Evolutionary conservation across 352 stramenopile genomes (phyloP).

Genomic region (Phytopythium litorale): DNA sequence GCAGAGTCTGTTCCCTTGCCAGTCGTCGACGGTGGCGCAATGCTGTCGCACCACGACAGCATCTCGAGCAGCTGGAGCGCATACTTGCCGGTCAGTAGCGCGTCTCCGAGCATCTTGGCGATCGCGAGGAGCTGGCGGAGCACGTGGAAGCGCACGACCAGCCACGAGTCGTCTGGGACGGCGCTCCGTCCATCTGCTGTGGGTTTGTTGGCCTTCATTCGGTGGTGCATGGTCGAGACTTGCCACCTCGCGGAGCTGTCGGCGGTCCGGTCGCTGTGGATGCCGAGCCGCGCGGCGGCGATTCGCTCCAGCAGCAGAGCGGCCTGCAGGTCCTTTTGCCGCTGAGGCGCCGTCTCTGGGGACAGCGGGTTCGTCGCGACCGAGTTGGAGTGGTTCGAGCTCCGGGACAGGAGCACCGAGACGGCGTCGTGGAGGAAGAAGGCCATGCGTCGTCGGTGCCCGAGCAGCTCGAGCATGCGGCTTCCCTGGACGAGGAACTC

Average conservation of each 20-base stretch:
- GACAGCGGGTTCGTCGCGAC: constrained; percentile 8
- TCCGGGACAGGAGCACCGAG: constrained; percentile 36
- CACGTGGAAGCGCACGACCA: constrained; percentile 71
- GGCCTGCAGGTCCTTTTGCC: constrained; percentile 48
- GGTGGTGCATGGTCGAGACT: constrained; percentile 36
- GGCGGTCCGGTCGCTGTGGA: constrained; percentile 12
- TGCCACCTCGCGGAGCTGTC: constrained; percentile 25
- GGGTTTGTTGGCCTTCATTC: constrained; percentile 16
- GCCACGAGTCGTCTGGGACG: constrained; percentile 43
- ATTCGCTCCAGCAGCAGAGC: constrained; percentile 53
- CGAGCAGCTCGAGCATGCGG: constrained; percentile 62
- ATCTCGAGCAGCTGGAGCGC: constrained; percentile 65
- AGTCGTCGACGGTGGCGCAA: constrained; percentile 13
- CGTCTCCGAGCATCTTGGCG: constrained; percentile 48
- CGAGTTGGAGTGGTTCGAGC: constrained; percentile 7
- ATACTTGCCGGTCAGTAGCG: constrained; percentile 47
- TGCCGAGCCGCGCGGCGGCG: constrained; percentile 46
- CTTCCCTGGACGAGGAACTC: constrained; percentile 63
- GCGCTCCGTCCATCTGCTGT: background rate
- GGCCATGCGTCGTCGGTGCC: constrained; percentile 54
- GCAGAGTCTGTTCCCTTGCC: background rate
- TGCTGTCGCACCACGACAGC: constrained; percentile 55
- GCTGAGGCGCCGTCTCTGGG: constrained; percentile 13
- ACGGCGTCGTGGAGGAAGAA: constrained; percentile 74
- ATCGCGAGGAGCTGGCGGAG: constrained; percentile 70